Evolutionary conservation across 148 eudicot species (phyloP).

Genomic region (Rhododendron simsii): DNA sequence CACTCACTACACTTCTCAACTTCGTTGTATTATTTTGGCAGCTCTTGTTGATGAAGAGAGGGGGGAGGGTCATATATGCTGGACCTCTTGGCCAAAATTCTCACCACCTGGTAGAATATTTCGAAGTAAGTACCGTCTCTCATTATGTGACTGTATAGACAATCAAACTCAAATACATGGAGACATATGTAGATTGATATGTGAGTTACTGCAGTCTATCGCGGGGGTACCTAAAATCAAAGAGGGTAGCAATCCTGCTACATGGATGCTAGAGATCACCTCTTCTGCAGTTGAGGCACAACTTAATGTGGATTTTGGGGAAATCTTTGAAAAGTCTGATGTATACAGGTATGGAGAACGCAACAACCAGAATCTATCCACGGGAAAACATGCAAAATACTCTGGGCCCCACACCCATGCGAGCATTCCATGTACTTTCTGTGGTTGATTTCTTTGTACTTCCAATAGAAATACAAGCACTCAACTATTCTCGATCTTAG

Average conservation of each 20-base stretch:
- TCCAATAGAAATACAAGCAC: not conserved
- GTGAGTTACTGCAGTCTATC: constrained; percentile 22
- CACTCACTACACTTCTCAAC: not conserved
- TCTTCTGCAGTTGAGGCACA: constrained; percentile 34
- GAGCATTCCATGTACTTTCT: not conserved
- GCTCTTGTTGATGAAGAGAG: constrained; percentile 50
- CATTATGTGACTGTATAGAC: not conserved
- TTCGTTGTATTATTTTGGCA: constrained; percentile 9
- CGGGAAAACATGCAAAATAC: not conserved
- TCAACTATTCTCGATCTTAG: not conserved
- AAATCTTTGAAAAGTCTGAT: constrained; percentile 34
- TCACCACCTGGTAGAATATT: constrained; percentile 33
- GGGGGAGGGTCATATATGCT: constrained; percentile 46
- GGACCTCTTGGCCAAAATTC: constrained; percentile 46
- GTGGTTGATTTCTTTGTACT: not conserved
- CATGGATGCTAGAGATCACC: constrained; percentile 55
- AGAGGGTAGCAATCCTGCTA: constrained; percentile 52
- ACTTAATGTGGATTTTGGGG: constrained; percentile 45
- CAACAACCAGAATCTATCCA: not conserved
- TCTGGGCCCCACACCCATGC: not conserved
- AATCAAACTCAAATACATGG: not conserved
- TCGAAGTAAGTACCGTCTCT: constrained; percentile 28
- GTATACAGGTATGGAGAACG: constrained; percentile 24
- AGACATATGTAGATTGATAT: not conserved
- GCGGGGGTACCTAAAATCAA: constrained; percentile 35